These are phyloP conservation scores for Colletotrichum sp. DNA, from an alignment of 2,329 filamentous ascomycete species.

Conservation along the genomic window DNA sequence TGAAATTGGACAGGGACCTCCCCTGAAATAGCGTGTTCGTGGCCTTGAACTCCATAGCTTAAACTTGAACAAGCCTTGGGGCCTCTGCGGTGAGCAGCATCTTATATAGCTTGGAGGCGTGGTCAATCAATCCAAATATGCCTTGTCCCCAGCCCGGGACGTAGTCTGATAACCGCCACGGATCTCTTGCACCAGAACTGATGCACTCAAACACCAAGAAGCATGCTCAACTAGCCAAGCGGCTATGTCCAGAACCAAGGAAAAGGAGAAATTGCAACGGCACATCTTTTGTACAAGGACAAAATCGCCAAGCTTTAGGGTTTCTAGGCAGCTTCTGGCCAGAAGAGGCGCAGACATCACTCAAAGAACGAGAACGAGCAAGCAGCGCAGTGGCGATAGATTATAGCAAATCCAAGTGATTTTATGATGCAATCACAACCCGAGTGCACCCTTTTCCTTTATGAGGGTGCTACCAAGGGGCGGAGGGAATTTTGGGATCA, in stretches of 20 bases:
- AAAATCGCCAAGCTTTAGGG: not conserved
- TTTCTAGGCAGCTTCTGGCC: not conserved
- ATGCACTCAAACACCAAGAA: not conserved
- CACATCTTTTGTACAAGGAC: fast-evolving
- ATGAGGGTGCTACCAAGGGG: not conserved
- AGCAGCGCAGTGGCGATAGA: fast-evolving
- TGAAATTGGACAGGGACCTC: not conserved
- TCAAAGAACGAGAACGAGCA: not conserved
- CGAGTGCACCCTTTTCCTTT: not conserved
- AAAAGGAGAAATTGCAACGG: not conserved
- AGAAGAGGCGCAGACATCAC: not conserved
- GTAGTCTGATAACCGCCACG: fast-evolving
- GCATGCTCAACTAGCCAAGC: no score
- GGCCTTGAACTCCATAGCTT: not conserved
- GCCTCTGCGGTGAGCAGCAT: not conserved
- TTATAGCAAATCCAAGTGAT: not conserved
- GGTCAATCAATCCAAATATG: not conserved
- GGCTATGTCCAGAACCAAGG: not conserved
- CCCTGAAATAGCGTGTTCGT: not conserved
- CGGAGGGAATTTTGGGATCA: not conserved
- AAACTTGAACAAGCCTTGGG: not conserved
- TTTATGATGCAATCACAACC: not conserved
- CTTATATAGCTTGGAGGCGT: not conserved
- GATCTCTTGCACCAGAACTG: fast-evolving
- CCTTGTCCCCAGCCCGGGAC: fast-evolving